Percentiles rank a stretch among this genome's conserved stretches.
Conservation (phyloP, 2,329 filamentous ascomycete species). For the Arthrobotrys sphaeroides region DNA sequence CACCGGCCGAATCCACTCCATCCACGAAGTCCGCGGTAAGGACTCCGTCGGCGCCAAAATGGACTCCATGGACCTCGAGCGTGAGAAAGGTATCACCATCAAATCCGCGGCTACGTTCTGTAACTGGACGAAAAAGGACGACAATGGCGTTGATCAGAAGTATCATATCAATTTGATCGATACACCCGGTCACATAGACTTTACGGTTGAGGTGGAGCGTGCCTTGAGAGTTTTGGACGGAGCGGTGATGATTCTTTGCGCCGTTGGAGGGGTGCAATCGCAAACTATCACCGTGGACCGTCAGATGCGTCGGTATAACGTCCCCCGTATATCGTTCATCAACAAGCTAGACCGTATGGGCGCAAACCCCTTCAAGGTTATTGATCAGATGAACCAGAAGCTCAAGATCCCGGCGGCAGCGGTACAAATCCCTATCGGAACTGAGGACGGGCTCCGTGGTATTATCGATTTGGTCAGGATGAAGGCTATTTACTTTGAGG, state of each 20-base stretch:
- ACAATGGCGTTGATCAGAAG: slow-evolving; percentile 82
- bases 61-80: slow-evolving; percentile 99
- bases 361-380: slow-evolving; percentile 95
- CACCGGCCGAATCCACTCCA: slow-evolving; percentile 86
- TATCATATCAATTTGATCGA: slow-evolving; percentile 99
- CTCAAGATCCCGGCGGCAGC: slow-evolving; percentile 92
- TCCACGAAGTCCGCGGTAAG: slow-evolving; percentile 95
- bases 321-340: slow-evolving; percentile 93
- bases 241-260: slow-evolving; percentile 97
- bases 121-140: slow-evolving; percentile 86
- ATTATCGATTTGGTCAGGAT: slow-evolving; percentile 92
- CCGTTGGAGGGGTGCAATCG: slow-evolving; percentile 86
- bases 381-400: slow-evolving; percentile 97
- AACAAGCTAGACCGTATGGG: slow-evolving; percentile 99
- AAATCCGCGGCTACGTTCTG: slow-evolving; percentile 98
- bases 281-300: slow-evolving; percentile 98
- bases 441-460: slow-evolving; percentile 89
- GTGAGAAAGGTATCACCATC: slow-evolving; percentile 98
- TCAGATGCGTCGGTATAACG: slow-evolving; percentile 98
- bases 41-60: slow-evolving; percentile 98
- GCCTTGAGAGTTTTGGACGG: slow-evolving; percentile 94
- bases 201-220: slow-evolving; percentile 97
- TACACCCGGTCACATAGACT: slow-evolving; percentile 97
- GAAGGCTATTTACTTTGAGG: slow-evolving; percentile 93
- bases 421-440: slow-evolving; percentile 91